Evolutionary conservation across 2,329 filamentous ascomycete species (phyloP), one percentile per base, ranked within the genome.

Genomic region (Cercospora sp.): DNA sequence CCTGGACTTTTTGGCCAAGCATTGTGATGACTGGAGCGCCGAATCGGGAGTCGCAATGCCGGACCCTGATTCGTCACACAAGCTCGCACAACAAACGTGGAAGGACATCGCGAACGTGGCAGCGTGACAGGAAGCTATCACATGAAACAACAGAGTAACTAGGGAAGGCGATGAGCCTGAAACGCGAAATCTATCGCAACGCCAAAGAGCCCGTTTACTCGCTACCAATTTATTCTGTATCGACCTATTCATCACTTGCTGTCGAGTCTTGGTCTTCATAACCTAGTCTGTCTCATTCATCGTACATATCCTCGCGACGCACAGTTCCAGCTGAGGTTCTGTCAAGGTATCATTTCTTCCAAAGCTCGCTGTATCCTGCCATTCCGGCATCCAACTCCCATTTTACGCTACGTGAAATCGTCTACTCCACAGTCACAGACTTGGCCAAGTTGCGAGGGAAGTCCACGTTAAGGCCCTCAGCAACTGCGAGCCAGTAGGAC

Each of bases 371-470:
- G 28, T 64, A 58, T 57, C 48, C 30, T 55, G 30, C 33, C 48
- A 36, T 55, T 13, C 26, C 20, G 30, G 30, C 61, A 33, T 33
- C 40, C n/a, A 33, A 30, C 40, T 40, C 13, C n/a, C 36, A 40
- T 53, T 10, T 20, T 51, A 48, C 33, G 53, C 53, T 31, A 20
- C 58, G 13, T 45, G 45, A 33, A 4, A 36, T 60, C 16, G 30
- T 36, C 70, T 94, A 99, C 88, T 99, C 95, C 75, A 99, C 95
- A 72, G 95, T 99, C 73, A 99, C 95, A 72, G 93, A 97, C 89
- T 99, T 99, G 81, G 95, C 95, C 84, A 99, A 84, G 86, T 99
- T 99, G 78, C 95, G 91, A 67, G 95, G 95, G 89, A 98, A 98
- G 80, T 99, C 95, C 69, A 99, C 95, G 80, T 99, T 98, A 74